A percentile compares a stretch with the other conserved stretches of the same genome.
phyloP scores from a whole-genome alignment of 2,329 filamentous ascomycete genomes.

The Blastomyces parvus region DNA sequence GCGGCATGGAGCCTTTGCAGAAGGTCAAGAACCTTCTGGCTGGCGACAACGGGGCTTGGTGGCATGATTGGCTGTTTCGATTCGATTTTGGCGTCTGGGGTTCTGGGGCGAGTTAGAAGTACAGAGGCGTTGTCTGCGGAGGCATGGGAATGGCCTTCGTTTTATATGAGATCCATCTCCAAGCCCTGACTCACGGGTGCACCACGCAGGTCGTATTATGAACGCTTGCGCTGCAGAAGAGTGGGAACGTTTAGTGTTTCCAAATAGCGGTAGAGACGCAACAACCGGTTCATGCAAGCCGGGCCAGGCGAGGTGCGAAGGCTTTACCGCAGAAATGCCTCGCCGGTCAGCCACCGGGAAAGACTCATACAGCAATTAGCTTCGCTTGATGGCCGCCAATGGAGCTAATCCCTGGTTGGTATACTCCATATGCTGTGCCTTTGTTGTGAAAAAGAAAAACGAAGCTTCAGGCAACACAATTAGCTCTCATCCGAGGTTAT shows the following conservation, averaged over 20 bases:
- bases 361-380: not conserved
- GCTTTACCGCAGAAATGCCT: too few species aligned
- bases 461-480: not conserved
- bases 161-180: not conserved
- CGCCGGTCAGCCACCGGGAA: too few species aligned
- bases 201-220: too few species aligned
- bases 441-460: not conserved
- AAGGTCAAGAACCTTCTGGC: slow-evolving; percentile 18
- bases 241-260: not conserved
- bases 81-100: not conserved
- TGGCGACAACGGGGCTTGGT: slow-evolving; percentile 13
- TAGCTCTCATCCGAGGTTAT: not conserved
- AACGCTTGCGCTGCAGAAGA: not conserved
- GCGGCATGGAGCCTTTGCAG: slow-evolving; percentile 26
- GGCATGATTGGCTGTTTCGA: slow-evolving; percentile 9
- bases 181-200: slow-evolving; percentile 1
- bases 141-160: not conserved
- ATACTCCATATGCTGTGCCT: too few species aligned
- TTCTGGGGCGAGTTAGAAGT: too few species aligned
- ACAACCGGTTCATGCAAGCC: not conserved
- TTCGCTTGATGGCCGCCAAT: not conserved
- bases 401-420: not conserved
- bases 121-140: not conserved
- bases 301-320: not conserved
- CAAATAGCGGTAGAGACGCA: not conserved